Conservation (phyloP, 352 stramenopile genomes). For the Blastocystis sp. region DNA sequence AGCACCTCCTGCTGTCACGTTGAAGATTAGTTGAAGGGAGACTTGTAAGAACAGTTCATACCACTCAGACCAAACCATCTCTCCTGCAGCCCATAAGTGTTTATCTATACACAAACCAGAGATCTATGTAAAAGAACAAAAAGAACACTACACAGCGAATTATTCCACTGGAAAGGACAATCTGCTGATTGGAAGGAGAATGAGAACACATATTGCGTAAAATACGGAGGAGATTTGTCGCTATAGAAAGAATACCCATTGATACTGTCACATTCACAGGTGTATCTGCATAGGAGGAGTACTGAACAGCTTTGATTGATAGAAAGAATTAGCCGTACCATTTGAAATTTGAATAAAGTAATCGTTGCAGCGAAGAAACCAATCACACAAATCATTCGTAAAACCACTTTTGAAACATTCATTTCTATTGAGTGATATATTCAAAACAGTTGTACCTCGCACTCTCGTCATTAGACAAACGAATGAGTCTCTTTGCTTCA, state of each 20-base stretch:
- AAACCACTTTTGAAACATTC: conserved; percentile 12
- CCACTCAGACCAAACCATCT: conserved; percentile 43
- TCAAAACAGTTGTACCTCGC: not conserved
- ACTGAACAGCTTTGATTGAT: not conserved
- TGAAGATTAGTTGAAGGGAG: conserved; percentile 39
- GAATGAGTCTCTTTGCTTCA: not conserved
- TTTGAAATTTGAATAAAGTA: conserved; percentile 37
- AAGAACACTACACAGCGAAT: not conserved
- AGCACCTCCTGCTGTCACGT: not conserved
- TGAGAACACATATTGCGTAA: conserved; percentile 42
- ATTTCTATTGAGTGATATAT: not conserved
- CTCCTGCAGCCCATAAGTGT: conserved; percentile 42
- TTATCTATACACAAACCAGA: not conserved
- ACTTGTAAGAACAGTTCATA: conserved; percentile 50
- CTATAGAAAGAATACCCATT: conserved; percentile 37
- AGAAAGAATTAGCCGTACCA: not conserved
- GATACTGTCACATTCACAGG: conserved; percentile 51
- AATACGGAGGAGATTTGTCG: conserved; percentile 8
- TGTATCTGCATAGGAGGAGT: conserved; percentile 15
- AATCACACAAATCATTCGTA: conserved; percentile 35
- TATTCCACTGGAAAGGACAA: not conserved
- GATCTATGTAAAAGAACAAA: conserved; percentile 5
- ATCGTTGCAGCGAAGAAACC: conserved; percentile 25
- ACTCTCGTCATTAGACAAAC: not conserved
- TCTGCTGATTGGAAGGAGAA: not conserved